phyloP scores from a whole-genome alignment of 768 basidiomycete species.

The Mycena albidolilacea region DNA sequence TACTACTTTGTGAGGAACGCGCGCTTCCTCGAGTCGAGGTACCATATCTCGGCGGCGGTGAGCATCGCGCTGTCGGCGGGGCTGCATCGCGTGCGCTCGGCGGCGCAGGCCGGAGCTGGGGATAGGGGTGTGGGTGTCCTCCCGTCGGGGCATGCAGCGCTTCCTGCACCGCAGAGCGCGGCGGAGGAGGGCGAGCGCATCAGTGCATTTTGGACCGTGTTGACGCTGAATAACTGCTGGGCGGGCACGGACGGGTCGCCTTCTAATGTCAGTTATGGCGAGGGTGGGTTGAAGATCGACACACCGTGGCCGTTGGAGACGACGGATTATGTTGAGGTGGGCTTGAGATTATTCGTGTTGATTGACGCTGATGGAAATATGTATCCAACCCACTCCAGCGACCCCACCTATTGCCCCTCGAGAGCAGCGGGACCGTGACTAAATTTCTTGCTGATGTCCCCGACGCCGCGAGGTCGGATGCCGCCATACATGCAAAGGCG shows the following conservation, averaged over 20 bases:
- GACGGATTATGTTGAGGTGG: conserved; percentile 26
- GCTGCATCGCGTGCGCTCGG: conserved; percentile 45
- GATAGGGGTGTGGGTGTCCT: no score
- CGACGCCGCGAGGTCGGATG: conserved; percentile 12
- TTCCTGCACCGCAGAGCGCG: neutral
- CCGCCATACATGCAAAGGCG: conserved; percentile 17
- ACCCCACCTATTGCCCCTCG: neutral
- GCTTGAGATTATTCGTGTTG: neutral
- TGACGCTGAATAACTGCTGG: conserved; percentile 53
- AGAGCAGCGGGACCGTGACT: conserved; percentile 22
- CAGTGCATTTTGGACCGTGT: conserved; percentile 34
- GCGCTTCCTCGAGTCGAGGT: conserved; percentile 58
- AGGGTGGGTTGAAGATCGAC: conserved; percentile 26
- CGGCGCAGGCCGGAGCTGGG: no score
- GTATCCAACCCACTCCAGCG: neutral
- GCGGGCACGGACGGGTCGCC: conserved; percentile 37
- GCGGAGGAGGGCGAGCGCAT: conserved; percentile 32
- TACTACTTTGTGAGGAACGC: conserved; percentile 60
- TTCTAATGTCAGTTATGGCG: conserved; percentile 51
- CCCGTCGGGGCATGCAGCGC: neutral
- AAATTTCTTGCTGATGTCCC: conserved; percentile 26
- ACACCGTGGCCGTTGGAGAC: conserved; percentile 35
- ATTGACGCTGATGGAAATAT: neutral
- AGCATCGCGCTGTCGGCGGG: conserved; percentile 46
- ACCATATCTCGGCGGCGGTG: conserved; percentile 56